Percentiles rank a stretch among this genome's conserved stretches.
These are phyloP conservation scores for Carallia pectinifolia DNA, from an alignment of 345 rosid species.

Conservation along the genomic window DNA sequence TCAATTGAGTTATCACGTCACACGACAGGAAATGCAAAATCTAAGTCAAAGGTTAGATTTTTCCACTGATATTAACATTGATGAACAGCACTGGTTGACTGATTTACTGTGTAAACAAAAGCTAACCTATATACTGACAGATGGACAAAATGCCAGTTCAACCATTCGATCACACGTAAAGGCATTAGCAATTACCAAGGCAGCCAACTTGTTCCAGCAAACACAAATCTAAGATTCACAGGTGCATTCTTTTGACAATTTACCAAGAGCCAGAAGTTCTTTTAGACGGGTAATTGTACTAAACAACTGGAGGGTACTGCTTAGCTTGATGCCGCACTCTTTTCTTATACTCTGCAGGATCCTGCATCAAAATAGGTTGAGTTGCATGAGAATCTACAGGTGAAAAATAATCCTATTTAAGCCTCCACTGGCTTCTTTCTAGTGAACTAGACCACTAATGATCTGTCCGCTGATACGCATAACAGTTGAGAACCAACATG, in stretches of 20 bases:
- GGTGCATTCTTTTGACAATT: slow-evolving; percentile 1
- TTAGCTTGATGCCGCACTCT: slow-evolving; percentile 86
- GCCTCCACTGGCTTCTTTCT: background rate
- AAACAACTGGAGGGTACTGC: slow-evolving; percentile 72
- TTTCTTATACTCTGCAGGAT: slow-evolving; percentile 73
- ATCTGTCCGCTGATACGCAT: background rate
- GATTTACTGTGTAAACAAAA: slow-evolving; percentile 15
- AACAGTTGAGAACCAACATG: background rate
- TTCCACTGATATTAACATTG: slow-evolving; percentile 13
- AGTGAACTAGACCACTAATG: background rate
- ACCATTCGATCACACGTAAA: slow-evolving; percentile 19
- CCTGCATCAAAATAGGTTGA: slow-evolving; percentile 41
- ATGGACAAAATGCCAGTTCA: slow-evolving; percentile 9
- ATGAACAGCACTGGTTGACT: slow-evolving; percentile 16
- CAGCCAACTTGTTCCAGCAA: slow-evolving; percentile 11
- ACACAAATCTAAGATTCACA: slow-evolving; percentile 33
- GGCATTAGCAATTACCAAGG: slow-evolving; percentile 27
- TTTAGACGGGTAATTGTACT: slow-evolving; percentile 1
- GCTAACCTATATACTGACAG: background rate
- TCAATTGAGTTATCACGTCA: background rate
- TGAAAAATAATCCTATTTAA: background rate
- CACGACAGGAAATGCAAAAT: background rate
- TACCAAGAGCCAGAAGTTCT: slow-evolving; percentile 20
- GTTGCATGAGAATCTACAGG: background rate
- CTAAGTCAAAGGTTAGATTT: background rate